Evolutionary conservation across 495 filamentous ascomycete genomes (phyloP), one percentile per base, ranked within the genome.

Genomic region (Trichoderma asperelloides): DNA sequence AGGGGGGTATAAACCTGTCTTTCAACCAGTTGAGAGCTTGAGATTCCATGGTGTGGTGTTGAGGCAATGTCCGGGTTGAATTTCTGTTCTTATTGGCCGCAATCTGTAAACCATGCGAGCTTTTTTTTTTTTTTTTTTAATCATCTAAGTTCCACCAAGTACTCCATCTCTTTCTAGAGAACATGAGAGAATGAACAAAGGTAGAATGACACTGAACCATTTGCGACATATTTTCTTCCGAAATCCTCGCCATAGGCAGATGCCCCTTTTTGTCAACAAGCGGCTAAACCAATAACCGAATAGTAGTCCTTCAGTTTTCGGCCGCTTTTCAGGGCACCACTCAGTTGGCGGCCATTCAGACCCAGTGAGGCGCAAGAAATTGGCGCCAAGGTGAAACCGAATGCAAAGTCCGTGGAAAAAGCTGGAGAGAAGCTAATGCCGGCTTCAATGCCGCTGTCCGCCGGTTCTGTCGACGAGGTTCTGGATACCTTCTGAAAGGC

Each of bases 221-320:
- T 45, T 16, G 16, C 8, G n/a, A 21, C n/a, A 23, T 8, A 13
- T n/a, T 18, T 49, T 18, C 45, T 16, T 49, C 18, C 45, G 18
- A 3, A 8, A 49, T 49, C 3, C 49, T 16, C n/a, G n/a, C 16
- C 28, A 9, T 60, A 60, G 11, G 13, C 15, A 7, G n/a, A 13
- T 60, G 3, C 23, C 55, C 55, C 25, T 18, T 30, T 28, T 60
- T 60, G 25, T 13, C 27, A 30, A 60, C 12, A 16, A 2, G 27
- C 55, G 55, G 55, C 55, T 60, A 60, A 60, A 60, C 23, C 27
- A 60, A 60, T 60, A 60, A 8, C 55, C 55, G 55, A 33, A 25
- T 16, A 47, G 1, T 47, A 0, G 9, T 47, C 43, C n/a, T 37
- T 37, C 33, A 37, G 9, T 37, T 7, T 7, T 37, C 9, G 33